These are phyloP conservation scores for Globisporangium takayamanum DNA, from an alignment of 352 stramenopile genomes.

Conservation along the genomic window DNA sequence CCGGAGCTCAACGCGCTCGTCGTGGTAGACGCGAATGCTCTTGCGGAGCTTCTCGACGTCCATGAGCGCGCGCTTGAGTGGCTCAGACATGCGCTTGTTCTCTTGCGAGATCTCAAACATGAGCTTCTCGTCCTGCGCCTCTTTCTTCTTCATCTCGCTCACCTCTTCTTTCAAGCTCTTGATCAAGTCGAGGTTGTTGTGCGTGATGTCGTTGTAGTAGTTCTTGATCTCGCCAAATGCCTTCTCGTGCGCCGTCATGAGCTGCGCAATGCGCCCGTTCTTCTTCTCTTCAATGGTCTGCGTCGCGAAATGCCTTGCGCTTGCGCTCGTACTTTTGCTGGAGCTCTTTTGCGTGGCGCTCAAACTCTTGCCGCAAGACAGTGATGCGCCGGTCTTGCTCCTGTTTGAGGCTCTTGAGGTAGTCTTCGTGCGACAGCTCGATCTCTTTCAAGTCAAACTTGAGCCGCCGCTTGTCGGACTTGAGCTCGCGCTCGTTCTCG, in stretches of 20 bases:
- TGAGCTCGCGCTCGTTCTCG: conserved; percentile 80
- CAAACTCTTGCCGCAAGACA: conserved; percentile 88
- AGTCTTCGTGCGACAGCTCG: conserved; percentile 89
- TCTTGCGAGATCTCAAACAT: conserved; percentile 94
- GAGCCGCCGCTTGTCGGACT: conserved; percentile 82
- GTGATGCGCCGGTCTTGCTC: conserved; percentile 92
- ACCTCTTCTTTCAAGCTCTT: conserved; percentile 95
- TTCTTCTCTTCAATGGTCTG: conserved; percentile 90
- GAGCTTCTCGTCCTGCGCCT: conserved; percentile 91
- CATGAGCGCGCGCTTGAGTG: conserved; percentile 85
- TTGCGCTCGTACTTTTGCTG: conserved; percentile 87
- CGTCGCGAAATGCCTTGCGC: conserved; percentile 70
- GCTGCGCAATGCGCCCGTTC: conserved; percentile 87
- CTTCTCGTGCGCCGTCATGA: conserved; percentile 92
- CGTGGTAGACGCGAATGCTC: conserved; percentile 60
- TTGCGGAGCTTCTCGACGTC: conserved; percentile 70
- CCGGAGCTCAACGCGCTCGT: conserved; percentile 63
- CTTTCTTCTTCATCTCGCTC: conserved; percentile 91
- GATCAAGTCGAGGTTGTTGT: conserved; percentile 96
- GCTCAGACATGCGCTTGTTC: conserved; percentile 94
- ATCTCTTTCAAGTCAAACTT: conserved; percentile 91
- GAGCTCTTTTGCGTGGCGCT: conserved; percentile 86
- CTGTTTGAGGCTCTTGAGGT: conserved; percentile 89
- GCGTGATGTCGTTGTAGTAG: conserved; percentile 97
- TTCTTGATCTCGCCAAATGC: conserved; percentile 95